phyloP scores from a whole-genome alignment of 768 basidiomycete genomes.

The Botryobasidium botryosum region DNA sequence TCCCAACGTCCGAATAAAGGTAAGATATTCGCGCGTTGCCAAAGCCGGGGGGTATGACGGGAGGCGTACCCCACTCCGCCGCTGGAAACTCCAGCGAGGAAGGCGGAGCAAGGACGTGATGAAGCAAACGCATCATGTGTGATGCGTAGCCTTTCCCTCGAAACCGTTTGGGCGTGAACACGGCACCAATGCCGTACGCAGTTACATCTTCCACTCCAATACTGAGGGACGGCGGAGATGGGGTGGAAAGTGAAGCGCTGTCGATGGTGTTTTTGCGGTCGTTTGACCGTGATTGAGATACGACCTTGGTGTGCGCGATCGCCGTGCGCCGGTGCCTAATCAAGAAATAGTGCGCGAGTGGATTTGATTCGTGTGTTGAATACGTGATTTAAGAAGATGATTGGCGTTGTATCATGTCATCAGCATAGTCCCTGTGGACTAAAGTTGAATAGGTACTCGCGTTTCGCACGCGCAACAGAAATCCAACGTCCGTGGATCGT shows the following conservation, averaged over 20 bases:
- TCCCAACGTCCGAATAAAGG: slow-evolving; percentile 40
- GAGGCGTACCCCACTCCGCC: slow-evolving; percentile 28
- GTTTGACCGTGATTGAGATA: too few species aligned
- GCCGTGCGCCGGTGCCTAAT: too few species aligned
- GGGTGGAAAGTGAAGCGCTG: too few species aligned
- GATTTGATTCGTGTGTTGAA: too few species aligned
- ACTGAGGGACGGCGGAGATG: too few species aligned
- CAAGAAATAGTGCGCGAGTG: too few species aligned
- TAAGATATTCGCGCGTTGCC: slow-evolving; percentile 31
- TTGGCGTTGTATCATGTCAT: too few species aligned
- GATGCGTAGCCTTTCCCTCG: slow-evolving; percentile 25
- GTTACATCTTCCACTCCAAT: too few species aligned
- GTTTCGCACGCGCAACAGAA: slow-evolving; percentile 48
- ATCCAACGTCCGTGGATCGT: slow-evolving; percentile 31
- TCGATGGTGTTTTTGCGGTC: too few species aligned
- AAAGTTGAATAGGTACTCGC: slow-evolving; percentile 22
- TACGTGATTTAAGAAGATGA: too few species aligned
- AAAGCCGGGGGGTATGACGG: slow-evolving; percentile 19
- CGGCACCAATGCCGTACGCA: neutral
- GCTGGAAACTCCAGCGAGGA: slow-evolving; percentile 23
- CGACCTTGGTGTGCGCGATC: too few species aligned
- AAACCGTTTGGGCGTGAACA: neutral
- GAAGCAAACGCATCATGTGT: slow-evolving; percentile 49
- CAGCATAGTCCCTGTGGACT: slow-evolving; percentile 11
- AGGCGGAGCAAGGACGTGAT: slow-evolving; percentile 32